Evolutionary conservation across 805 yeast species (phyloP), one percentile per base, ranked within the genome.

Genomic region (Candida gorgasii): DNA sequence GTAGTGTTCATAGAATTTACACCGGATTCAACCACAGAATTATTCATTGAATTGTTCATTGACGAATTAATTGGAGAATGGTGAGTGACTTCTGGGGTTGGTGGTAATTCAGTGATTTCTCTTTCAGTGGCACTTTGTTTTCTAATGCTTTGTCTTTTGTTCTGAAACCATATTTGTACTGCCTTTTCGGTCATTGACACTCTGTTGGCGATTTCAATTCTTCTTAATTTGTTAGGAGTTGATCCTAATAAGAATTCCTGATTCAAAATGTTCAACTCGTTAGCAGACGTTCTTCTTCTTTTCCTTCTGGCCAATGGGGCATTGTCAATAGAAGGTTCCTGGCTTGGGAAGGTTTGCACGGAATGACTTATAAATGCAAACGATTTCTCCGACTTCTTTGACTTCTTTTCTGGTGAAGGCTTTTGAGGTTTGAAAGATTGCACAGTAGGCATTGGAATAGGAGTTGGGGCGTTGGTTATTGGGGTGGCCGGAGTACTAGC

Each of bases 91-190:
- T 42, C 48, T 3, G 69, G 69, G 9, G 71, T 67, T n/a, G 73
- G 72, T 22, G 74, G 73, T 49, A 71, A 59, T 45, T 62, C 72
- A 7, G 74, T 67, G 31, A 71, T 54, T 53, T 71, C 75, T 48
- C 56, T 65, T 37, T 69, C 75, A 12, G 53, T 42, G 31, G 49
- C 47, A 42, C 57, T 54, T 39, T 67, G 72, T 53, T 82, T 79
- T 55, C 89, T 77, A 49, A 84, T 65, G 27, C 90, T 76, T 65
- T 92, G 97, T 63, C 99, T 79, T 63, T 82, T 86, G 65, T 93
- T 93, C 67, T 93, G 99, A 68, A 93, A 93, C 99, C 99, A 93
- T 49, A 92, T 89, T 68, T 93, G 99, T 26, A 93, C 96, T 1
- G 97, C 96, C 62, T 90, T 89, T 63, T 90, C 97, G n/a, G 92